A percentile compares a stretch with the other conserved stretches of the same genome.
Evolutionary conservation across 106 monocot species (phyloP).

Genomic region (Dendrobium chrysotoxum): DNA sequence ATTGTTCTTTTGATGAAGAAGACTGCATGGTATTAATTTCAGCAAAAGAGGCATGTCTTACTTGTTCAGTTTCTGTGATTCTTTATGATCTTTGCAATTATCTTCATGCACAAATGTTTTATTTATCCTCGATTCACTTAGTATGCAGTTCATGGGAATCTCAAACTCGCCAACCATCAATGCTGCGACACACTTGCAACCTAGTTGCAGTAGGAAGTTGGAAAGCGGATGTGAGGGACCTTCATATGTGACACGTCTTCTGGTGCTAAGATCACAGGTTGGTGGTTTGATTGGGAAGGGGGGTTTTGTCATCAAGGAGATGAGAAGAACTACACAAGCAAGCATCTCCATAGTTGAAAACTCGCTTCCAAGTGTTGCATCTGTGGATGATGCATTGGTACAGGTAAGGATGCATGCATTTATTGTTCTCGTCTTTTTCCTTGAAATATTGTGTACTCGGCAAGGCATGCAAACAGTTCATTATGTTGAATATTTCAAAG

Average conservation of each 20-base stretch:
- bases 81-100: background rate
- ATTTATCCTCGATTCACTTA: constrained; percentile 5
- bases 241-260: constrained; percentile 44
- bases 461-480: constrained; percentile 1
- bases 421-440: background rate
- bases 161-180: constrained; percentile 42
- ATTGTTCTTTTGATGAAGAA: constrained; percentile 29
- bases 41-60: constrained; percentile 23
- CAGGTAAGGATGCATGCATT: constrained; percentile 26
- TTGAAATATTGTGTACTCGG: background rate
- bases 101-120: background rate
- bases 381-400: constrained; percentile 51
- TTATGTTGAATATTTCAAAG: background rate
- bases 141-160: constrained; percentile 38
- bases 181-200: constrained; percentile 49
- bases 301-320: constrained; percentile 49
- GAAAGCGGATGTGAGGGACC: constrained; percentile 35
- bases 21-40: constrained; percentile 38
- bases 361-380: constrained; percentile 45
- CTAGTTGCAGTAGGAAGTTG: constrained; percentile 48
- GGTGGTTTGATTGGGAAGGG: constrained; percentile 69
- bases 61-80: background rate
- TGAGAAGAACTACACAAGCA: constrained; percentile 50
- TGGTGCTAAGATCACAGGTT: constrained; percentile 48
- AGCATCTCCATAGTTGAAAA: constrained; percentile 51